Percentiles rank a stretch among this genome's conserved stretches.
These are phyloP conservation scores for Botrytis porri DNA, from an alignment of 2,329 filamentous ascomycete species.

Conservation along the genomic window DNA sequence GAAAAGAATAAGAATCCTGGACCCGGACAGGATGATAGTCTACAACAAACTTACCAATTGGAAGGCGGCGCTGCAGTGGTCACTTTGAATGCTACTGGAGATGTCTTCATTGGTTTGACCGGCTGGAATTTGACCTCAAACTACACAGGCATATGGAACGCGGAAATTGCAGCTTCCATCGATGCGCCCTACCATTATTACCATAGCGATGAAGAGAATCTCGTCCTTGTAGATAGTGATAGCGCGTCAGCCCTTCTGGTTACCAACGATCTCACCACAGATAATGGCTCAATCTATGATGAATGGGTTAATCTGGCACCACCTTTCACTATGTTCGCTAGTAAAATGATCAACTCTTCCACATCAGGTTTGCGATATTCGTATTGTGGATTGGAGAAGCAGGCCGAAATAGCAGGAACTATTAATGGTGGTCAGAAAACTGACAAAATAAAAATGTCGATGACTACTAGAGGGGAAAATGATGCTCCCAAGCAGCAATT, in stretches of 20 bases:
- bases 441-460: slow-evolving; percentile 53
- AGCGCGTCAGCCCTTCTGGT: slow-evolving; percentile 73
- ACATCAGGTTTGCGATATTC: slow-evolving; percentile 73
- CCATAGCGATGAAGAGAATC: slow-evolving; percentile 43
- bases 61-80: slow-evolving; percentile 45
- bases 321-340: slow-evolving; percentile 77
- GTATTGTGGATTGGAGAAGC: slow-evolving; percentile 72
- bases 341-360: slow-evolving; percentile 55
- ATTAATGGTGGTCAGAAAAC: slow-evolving; percentile 47
- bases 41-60: slow-evolving; percentile 29
- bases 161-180: slow-evolving; percentile 78
- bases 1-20: slow-evolving; percentile 63
- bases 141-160: slow-evolving; percentile 66
- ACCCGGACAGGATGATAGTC: slow-evolving; percentile 42
- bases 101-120: slow-evolving; percentile 73
- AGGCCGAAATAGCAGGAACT: slow-evolving; percentile 60
- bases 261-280: slow-evolving; percentile 67
- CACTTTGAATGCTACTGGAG: slow-evolving; percentile 57
- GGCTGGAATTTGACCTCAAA: slow-evolving; percentile 60
- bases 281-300: slow-evolving; percentile 48
- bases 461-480: slow-evolving; percentile 66
- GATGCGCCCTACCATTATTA: slow-evolving; percentile 73
- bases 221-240: slow-evolving; percentile 85
- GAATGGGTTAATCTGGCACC: slow-evolving; percentile 55
- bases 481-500: slow-evolving; percentile 83